Percentiles rank a stretch among this genome's conserved stretches.
Evolutionary conservation across 345 rosid genomes (phyloP).

Genomic region (Syzygium grande): DNA sequence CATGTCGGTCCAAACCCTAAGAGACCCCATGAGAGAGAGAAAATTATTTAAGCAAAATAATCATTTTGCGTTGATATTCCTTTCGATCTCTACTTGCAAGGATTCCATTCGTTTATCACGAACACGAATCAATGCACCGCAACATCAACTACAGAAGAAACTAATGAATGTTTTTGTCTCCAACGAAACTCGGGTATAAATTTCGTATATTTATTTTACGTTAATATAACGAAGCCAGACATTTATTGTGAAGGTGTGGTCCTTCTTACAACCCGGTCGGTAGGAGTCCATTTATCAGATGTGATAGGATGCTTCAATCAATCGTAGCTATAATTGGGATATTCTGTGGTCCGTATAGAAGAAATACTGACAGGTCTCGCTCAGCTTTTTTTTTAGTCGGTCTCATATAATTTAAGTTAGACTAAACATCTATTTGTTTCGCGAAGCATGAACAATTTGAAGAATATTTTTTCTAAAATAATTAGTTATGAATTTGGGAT

Average conservation of each 20-base stretch:
- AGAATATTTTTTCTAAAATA: too few relatives aligned
- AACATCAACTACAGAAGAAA: not conserved
- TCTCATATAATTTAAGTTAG: too few relatives aligned
- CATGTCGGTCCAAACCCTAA: not conserved
- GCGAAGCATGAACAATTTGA: too few relatives aligned
- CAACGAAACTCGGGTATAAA: not conserved
- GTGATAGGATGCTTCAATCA: not conserved
- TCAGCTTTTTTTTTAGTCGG: too few relatives aligned
- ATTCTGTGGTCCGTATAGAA: not conserved
- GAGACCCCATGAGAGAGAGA: not conserved
- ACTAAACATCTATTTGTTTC: too few relatives aligned
- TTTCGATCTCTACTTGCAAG: not conserved
- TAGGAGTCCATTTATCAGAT: not conserved
- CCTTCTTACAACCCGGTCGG: not conserved
- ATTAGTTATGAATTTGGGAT: too few relatives aligned
- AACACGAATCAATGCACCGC: not conserved
- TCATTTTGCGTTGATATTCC: not conserved
- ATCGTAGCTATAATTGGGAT: not conserved
- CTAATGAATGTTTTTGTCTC: not conserved
- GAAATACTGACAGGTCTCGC: too few relatives aligned
- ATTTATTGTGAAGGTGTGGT: not conserved
- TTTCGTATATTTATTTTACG: not conserved
- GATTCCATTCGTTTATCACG: not conserved
- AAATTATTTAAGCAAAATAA: not conserved
- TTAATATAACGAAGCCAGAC: not conserved